Evolutionary conservation across 2,329 filamentous ascomycete species (phyloP), one percentile per base, ranked within the genome.

Genomic region (Chrysoporthe austroafricana): DNA sequence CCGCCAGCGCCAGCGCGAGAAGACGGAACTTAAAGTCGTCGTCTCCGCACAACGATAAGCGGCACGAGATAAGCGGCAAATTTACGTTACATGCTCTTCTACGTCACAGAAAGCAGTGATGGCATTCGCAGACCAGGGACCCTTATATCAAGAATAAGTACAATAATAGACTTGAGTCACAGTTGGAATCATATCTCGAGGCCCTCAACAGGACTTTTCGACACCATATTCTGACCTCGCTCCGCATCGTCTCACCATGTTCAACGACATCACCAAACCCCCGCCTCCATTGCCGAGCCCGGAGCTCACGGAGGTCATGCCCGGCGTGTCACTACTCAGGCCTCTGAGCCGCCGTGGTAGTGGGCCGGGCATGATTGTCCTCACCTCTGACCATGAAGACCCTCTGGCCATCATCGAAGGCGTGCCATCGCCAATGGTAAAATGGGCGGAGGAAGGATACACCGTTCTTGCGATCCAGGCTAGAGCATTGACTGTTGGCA

Each of bases 261-360:
- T 50, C 39, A 70, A 70, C 66, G 68, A 70, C 54, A 63, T 70
- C 68, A 68, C n/a, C 46, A 66, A 70, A 52, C 58, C 68, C 62
- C 46, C 66, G 18, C 59, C 68, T 63, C 60, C 54, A 21, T 52
- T 70, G 9, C 68, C 68, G 39, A 68, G 59, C 36, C 62, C 68
- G 34, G 52, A 63, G 43, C 66, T 68, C 66, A 63, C 52, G n/a
- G 62, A 54, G 48, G 42, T 68, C 13, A 18, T 50, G 32, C 66
- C 66, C 8, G 68, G 66, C 6, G 46, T 68, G 14, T 65, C 68
- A 14, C 63, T 70, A 26, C 68, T 70, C 44, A 39, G 42, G 39
- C 74, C 74, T 42, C 72, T 76, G 63, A 73, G 74, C 26, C 73
- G 73, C 58, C 72, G 73, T 32, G 74, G 74, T 9, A 70, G n/a